Conservation (phyloP, 1,284 basidiomycete genomes). For the Pseudozyma thailandica region DNA sequence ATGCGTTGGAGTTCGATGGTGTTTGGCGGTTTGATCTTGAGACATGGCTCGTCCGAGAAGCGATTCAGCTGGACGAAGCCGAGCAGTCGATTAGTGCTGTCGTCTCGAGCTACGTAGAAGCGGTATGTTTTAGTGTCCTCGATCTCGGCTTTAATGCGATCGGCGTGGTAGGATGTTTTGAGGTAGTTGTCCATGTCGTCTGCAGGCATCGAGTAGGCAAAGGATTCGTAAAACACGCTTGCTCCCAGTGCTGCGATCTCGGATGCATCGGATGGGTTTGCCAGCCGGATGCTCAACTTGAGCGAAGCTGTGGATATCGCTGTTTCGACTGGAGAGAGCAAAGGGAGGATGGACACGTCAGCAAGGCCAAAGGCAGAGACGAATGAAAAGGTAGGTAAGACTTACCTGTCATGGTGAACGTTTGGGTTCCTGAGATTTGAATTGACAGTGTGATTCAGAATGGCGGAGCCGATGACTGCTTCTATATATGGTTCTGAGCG, state of each 20-base stretch:
- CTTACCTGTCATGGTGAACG: slow-evolving; percentile 22
- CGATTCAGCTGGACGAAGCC: slow-evolving; percentile 33
- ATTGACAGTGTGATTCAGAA: background rate
- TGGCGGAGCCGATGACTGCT: background rate
- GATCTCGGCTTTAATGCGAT: slow-evolving; percentile 21
- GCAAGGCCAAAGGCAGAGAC: no score
- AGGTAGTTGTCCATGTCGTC: slow-evolving; percentile 40
- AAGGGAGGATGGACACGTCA: background rate
- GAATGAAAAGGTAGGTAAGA: no score
- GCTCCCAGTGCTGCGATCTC: slow-evolving; percentile 32
- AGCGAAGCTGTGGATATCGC: slow-evolving; percentile 9
- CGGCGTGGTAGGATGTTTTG: slow-evolving; percentile 21
- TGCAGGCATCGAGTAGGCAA: slow-evolving; percentile 30
- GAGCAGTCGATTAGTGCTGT: slow-evolving; percentile 12
- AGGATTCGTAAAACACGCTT: slow-evolving; percentile 31
- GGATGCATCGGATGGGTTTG: slow-evolving; percentile 13
- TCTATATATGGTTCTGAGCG: no score
- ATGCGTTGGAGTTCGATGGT: slow-evolving; percentile 44
- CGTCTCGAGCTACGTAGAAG: slow-evolving; percentile 27
- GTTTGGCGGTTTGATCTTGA: slow-evolving; percentile 22
- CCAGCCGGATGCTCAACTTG: slow-evolving; percentile 13
- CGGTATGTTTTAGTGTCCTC: slow-evolving; percentile 15
- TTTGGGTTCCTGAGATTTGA: background rate
- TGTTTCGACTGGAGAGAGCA: background rate
- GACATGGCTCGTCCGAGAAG: slow-evolving; percentile 28